Conservation (phyloP, 2,329 filamentous ascomycete genomes). For the Golovinomyces cichoracearum region DNA sequence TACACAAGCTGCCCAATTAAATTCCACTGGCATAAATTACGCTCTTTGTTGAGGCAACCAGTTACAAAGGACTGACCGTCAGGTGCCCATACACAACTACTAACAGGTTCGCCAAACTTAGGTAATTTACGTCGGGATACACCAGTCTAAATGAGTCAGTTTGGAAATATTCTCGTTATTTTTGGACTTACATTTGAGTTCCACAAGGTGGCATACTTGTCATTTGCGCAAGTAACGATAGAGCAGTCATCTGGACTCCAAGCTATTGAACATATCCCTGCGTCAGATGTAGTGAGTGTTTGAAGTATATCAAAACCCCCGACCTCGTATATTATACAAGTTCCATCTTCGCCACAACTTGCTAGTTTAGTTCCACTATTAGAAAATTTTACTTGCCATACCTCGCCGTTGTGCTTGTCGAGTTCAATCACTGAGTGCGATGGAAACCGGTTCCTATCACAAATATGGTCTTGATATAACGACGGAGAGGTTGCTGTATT, state of each 20-base stretch:
- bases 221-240: conserved; percentile 59
- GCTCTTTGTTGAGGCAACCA: conserved; percentile 42
- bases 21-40: conserved; percentile 46
- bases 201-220: conserved; percentile 52
- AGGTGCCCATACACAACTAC: conserved; percentile 66
- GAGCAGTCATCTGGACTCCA: conserved; percentile 85
- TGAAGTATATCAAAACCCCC: conserved; percentile 38
- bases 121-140: conserved; percentile 35
- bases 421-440: conserved; percentile 44
- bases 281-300: conserved; percentile 35
- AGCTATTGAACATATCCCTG: conserved; percentile 50
- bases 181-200: conserved; percentile 31
- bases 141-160: conserved; percentile 26
- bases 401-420: conserved; percentile 48
- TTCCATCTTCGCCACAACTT: conserved; percentile 50
- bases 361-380: conserved; percentile 63
- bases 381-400: conserved; percentile 81
- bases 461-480: conserved; percentile 68
- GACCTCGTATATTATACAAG: conserved; percentile 62
- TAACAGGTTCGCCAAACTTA: conserved; percentile 60
- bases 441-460: conserved; percentile 58
- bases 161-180: not conserved
- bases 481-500: conserved; percentile 57
- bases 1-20: conserved; percentile 33
- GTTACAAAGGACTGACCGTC: conserved; percentile 57